Base-by-base conservation (phyloP, 208 protist genomes). In the Leishmania braziliensis region DNA sequence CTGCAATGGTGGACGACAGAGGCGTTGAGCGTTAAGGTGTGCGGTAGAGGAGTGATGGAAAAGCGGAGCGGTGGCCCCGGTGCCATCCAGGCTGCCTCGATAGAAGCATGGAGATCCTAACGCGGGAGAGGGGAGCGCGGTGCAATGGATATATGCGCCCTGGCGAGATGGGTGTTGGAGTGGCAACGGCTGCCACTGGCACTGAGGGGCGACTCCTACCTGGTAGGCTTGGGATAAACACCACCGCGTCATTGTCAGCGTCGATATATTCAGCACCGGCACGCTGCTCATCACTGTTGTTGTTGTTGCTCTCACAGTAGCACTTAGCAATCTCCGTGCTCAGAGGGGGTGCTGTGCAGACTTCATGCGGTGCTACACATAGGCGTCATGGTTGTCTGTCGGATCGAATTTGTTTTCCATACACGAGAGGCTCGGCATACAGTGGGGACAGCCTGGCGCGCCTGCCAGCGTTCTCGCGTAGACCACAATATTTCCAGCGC, bases 401-500 rank as follows among this genome's bases (percentile, higher is more conserved):
- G 46, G 63, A 50, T 80, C 26, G 29, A 63, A 16, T 9, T 33
- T 46, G 16, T 80, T 69, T 3, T n/a, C 36, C 77, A 65, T 68
- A 36, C 43, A 48, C 2, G 68, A 56, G 68, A 81, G 50, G 51
- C 18, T 62, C 14, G 78, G 58, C 14, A 77, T 58, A 50, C 70
- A 69, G 71, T 60, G 33, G 58, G 76, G 78, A 50, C 78, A 69
- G 5, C 70, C 71, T 48, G 36, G 69, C 70, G 36, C 46, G 2
- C 16, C 5, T 26, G 56, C 43, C 56, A 58, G 78, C 5, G 39
- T 48, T 14, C 56, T 29, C 54, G 56, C 20, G 70, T 82, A 71
- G 8, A 50, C 54, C 18, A 77, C 6, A 9, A 71, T 63, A 39
- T 77, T 56, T 5, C 12, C n/a, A 14, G 69, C 39, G 4, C 58